Base-by-base conservation (phyloP, 2,329 filamentous ascomycete genomes). In the Penicillium sclerotigenum region DNA sequence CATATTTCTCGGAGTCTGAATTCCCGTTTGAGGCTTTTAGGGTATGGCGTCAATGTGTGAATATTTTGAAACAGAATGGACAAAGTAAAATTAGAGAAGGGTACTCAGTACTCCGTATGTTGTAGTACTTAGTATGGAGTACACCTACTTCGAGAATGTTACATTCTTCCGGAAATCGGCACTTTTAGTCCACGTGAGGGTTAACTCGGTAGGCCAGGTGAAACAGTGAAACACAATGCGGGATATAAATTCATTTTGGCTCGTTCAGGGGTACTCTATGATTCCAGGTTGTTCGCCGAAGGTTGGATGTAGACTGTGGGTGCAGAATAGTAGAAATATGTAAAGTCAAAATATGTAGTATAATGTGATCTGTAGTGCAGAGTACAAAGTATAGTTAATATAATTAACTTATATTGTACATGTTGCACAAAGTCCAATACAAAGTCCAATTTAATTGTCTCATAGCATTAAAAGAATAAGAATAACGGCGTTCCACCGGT, bases 81-180 rank as follows among this genome's bases (percentile, higher is more conserved):
- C 31, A 34, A 31, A 31, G 31, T n/a, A 41, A 40, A 41, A 24
- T 2, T 38, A 7, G 20, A 24, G 20, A 41, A 41, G 4, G 18
- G 18, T 11, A 29, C 4, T 3, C 9, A 20, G 20, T 5, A 16
- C 13, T 22, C 11, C 14, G 2, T 37, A 34, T 6, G n/a, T 4
- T 33, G 5, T 6, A 38, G 4, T 5, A 18, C 4, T 5, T 18
- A 4, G 20, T 22, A 14, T 16, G 13, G n/a, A n/a, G n/a, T n/a
- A n/a, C n/a, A n/a, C n/a, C n/a, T 40, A 38, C 13, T 24, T 40
- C 4, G 20, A 41, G 40, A 42, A 42, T 26, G 40, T 34, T 24
- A 22, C 29, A 5, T 41, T 46, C 24, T 37, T 54, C 51, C 51
- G 51, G n/a, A 36, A 34, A 54, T 42, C 51, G 51, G 51, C 51